Conservation (phyloP, 2,329 filamentous ascomycete genomes). For the Beauveria pseudobassiana region DNA sequence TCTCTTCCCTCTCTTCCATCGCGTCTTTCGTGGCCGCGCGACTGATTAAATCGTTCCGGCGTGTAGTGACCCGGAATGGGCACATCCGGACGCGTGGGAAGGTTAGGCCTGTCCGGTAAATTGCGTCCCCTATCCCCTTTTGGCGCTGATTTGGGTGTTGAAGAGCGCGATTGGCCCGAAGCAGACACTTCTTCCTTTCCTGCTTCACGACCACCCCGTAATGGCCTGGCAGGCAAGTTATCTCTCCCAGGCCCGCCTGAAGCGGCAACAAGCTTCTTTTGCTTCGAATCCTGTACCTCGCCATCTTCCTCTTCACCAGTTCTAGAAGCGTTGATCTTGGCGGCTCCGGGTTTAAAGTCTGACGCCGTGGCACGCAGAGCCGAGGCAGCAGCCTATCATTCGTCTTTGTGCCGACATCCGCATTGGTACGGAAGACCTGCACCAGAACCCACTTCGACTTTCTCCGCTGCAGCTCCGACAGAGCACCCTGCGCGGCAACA, state of each 20-base stretch:
- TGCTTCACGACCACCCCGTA: constrained; percentile 20
- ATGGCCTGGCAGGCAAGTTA: constrained; percentile 25
- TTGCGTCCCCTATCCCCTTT: constrained; percentile 24
- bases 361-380: constrained; percentile 51
- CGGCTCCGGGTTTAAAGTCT: constrained; percentile 53
- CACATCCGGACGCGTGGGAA: constrained; percentile 53
- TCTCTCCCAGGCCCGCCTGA: constrained; percentile 22
- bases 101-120: constrained; percentile 30
- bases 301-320: constrained; percentile 59
- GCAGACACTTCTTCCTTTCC: constrained; percentile 19
- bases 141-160: constrained; percentile 19
- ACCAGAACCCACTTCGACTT: constrained; percentile 66
- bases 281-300: constrained; percentile 57
- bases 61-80: constrained; percentile 42
- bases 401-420: constrained; percentile 24
- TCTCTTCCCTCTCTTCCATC: constrained; percentile 30
- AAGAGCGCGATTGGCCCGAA: constrained; percentile 19
- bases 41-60: constrained; percentile 37
- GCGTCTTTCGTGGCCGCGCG: constrained; percentile 33
- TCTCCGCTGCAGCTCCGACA: constrained; percentile 61
- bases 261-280: constrained; percentile 13
- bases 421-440: constrained; percentile 61
- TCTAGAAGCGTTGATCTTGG: constrained; percentile 26
- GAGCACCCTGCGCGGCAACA: constrained; percentile 62
- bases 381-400: constrained; percentile 26